A percentile compares a stretch with the other conserved stretches of the same genome.
phyloP scores from a whole-genome alignment of 2,329 filamentous ascomycete genomes.

The Lachnellula cervina region DNA sequence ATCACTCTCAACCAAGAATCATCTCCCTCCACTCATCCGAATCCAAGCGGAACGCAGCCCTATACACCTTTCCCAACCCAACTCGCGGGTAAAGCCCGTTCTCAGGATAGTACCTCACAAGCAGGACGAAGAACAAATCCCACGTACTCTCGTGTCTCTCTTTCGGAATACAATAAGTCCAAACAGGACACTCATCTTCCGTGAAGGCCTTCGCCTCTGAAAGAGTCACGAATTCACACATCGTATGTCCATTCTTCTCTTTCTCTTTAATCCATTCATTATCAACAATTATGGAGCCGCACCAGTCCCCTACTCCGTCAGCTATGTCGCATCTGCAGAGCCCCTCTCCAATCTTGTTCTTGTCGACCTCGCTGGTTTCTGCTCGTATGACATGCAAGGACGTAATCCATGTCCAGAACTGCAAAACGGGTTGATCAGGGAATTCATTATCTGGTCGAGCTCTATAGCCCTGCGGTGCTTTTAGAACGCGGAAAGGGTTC shows the following conservation, averaged over 20 bases:
- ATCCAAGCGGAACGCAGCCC: conserved; percentile 24
- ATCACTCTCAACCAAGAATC: conserved; percentile 8
- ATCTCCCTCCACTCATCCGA: conserved; percentile 26
- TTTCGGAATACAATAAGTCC: conserved; percentile 34
- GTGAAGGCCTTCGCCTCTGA: conserved; percentile 34
- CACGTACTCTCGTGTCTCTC: conserved; percentile 32
- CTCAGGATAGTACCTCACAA: conserved; percentile 26
- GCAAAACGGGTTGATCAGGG: conserved; percentile 26
- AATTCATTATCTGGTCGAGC: conserved; percentile 16
- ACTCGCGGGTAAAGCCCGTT: conserved; percentile 25
- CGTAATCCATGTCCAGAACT: conserved; percentile 32
- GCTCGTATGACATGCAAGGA: conserved; percentile 4
- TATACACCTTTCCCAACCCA: conserved; percentile 33
- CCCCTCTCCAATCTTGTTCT: conserved; percentile 3
- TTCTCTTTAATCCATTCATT: conserved; percentile 13
- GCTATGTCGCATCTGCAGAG: conserved; percentile 25
- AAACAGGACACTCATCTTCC: conserved; percentile 28
- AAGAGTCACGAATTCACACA: conserved; percentile 31
- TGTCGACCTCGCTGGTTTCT: not conserved
- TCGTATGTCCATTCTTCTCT: conserved; percentile 1
- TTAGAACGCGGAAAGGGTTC: conserved; percentile 5
- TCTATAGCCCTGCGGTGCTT: conserved; percentile 5
- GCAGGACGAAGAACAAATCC: conserved; percentile 33
- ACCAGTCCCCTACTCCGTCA: conserved; percentile 31
- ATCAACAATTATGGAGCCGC: conserved; percentile 30